A percentile compares a stretch with the other conserved stretches of the same genome.
Evolutionary conservation across 2,329 filamentous ascomycete genomes (phyloP).

Genomic region (Neofusicoccum kwambonambiense): DNA sequence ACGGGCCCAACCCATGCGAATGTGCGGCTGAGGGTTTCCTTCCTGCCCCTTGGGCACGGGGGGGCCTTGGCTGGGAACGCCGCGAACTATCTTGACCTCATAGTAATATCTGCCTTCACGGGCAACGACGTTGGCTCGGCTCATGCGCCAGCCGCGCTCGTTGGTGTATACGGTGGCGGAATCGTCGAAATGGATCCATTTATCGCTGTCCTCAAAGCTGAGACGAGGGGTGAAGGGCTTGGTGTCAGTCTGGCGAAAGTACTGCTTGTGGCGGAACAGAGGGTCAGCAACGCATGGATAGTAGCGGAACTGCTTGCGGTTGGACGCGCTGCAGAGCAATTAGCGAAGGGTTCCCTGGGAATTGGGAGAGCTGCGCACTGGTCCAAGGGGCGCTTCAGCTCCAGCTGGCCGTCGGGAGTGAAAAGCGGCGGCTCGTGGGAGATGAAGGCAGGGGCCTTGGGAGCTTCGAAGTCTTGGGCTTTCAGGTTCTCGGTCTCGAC

Average conservation of each 20-base stretch:
- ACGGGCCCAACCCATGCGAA: slow-evolving; percentile 84
- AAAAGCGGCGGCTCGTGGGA: slow-evolving; percentile 48
- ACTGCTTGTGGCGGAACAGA: slow-evolving; percentile 78
- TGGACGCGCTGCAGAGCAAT: slow-evolving; percentile 49
- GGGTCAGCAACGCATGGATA: slow-evolving; percentile 89
- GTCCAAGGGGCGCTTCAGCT: slow-evolving; percentile 51
- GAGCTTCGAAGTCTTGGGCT: slow-evolving; percentile 49
- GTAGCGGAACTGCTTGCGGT: slow-evolving; percentile 77
- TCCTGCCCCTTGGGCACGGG: slow-evolving; percentile 36
- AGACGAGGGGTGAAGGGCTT: slow-evolving; percentile 80
- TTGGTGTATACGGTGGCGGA: slow-evolving; percentile 78
- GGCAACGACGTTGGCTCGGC: slow-evolving; percentile 84
- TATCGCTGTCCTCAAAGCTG: slow-evolving; percentile 88
- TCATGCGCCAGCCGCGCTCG: slow-evolving; percentile 89
- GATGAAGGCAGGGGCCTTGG: slow-evolving; percentile 47
- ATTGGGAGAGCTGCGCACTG: slow-evolving; percentile 28
- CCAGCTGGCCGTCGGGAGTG: slow-evolving; percentile 41
- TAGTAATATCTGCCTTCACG: slow-evolving; percentile 91
- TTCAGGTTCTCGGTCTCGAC: slow-evolving; percentile 38
- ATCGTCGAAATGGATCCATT: slow-evolving; percentile 76
- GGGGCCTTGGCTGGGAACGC: slow-evolving; percentile 56
- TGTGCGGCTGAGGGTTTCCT: slow-evolving; percentile 53
- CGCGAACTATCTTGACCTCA: slow-evolving; percentile 85
- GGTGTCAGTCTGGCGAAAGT: slow-evolving; percentile 85
- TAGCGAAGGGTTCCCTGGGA: not conserved